phyloP scores from a whole-genome alignment of 1,284 basidiomycete genomes.

The Apiotrichum gracile region DNA sequence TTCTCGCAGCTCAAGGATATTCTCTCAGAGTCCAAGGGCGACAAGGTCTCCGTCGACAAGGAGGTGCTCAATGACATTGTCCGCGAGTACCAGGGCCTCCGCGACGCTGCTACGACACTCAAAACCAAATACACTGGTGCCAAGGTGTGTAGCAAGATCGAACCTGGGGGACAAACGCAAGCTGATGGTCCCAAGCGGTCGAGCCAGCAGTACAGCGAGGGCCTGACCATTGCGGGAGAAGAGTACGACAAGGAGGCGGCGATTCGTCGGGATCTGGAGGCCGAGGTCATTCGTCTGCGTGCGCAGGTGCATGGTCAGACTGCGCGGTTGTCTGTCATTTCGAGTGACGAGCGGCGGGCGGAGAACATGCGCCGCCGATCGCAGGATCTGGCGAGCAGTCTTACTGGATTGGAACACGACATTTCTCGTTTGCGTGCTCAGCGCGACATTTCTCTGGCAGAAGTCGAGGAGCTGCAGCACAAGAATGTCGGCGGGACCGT shows the following conservation, averaged over 20 bases:
- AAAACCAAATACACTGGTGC: slow-evolving; percentile 76
- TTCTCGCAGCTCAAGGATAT: slow-evolving; percentile 41
- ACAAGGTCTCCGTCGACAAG: slow-evolving; percentile 66
- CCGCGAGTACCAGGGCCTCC: slow-evolving; percentile 61
- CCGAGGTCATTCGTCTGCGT: slow-evolving; percentile 77
- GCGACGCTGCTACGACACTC: slow-evolving; percentile 60
- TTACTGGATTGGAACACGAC: slow-evolving; percentile 75
- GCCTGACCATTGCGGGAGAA: slow-evolving; percentile 81
- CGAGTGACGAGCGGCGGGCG: slow-evolving; percentile 67
- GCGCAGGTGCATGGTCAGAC: slow-evolving; percentile 84
- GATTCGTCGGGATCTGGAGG: slow-evolving; percentile 80
- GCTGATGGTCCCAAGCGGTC: slow-evolving; percentile 55
- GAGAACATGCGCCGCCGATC: slow-evolving; percentile 73
- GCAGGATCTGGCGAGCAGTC: slow-evolving; percentile 67
- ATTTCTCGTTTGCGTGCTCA: slow-evolving; percentile 81
- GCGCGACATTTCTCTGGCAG: slow-evolving; percentile 83
- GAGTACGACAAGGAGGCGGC: slow-evolving; percentile 89
- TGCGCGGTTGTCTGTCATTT: slow-evolving; percentile 72
- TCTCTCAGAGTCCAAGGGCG: slow-evolving; percentile 59
- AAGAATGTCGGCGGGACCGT: slow-evolving; percentile 10
- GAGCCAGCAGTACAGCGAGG: slow-evolving; percentile 86
- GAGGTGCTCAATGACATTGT: slow-evolving; percentile 69
- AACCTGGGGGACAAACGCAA: not conserved
- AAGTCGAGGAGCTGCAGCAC: slow-evolving; percentile 79
- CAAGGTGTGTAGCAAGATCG: slow-evolving; percentile 56